Conservation (phyloP, 768 basidiomycete species). For the Auricularia cornea region DNA sequence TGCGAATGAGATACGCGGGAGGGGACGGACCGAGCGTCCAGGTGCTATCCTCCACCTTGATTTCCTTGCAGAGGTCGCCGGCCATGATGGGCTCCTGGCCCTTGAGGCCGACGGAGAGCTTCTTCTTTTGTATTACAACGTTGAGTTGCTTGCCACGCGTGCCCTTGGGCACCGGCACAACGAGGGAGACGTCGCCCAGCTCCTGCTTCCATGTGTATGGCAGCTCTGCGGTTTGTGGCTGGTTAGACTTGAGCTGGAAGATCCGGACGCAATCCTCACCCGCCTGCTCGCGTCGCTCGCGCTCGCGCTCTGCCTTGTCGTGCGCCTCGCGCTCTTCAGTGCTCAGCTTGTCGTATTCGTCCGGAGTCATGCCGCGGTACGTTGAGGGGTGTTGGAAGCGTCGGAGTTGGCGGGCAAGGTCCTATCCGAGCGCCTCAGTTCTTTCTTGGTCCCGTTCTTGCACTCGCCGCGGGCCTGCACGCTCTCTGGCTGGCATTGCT, state of each 20-base stretch:
- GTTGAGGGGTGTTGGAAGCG: conserved; percentile 2
- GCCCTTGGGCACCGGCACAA: conserved; percentile 77
- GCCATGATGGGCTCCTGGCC: conserved; percentile 75
- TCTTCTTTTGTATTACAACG: conserved; percentile 72
- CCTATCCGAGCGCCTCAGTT: not conserved
- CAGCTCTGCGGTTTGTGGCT: conserved; percentile 62
- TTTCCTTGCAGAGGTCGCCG: conserved; percentile 88
- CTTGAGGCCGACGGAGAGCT: conserved; percentile 76
- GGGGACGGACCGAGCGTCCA: conserved; percentile 78
- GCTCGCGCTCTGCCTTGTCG: conserved; percentile 58
- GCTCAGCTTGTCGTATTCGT: conserved; percentile 68
- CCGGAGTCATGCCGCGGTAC: conserved; percentile 28
- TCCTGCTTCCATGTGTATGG: conserved; percentile 92
- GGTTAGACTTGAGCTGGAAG: too few species aligned
- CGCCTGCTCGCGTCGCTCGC: conserved; percentile 75
- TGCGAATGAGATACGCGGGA: not conserved
- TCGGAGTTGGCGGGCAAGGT: not conserved
- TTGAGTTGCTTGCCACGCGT: conserved; percentile 71
- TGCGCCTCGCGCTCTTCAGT: conserved; percentile 65
- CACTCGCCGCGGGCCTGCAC: too few species aligned
- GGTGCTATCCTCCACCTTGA: conserved; percentile 93
- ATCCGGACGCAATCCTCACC: conserved; percentile 36
- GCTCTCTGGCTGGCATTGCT: too few species aligned
- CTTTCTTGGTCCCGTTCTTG: not conserved
- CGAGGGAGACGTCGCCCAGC: conserved; percentile 76